Percentiles rank a stretch among this genome's conserved stretches.
These are phyloP conservation scores for Penicilliopsis zonata DNA, from an alignment of 495 filamentous ascomycete species.

Conservation along the genomic window DNA sequence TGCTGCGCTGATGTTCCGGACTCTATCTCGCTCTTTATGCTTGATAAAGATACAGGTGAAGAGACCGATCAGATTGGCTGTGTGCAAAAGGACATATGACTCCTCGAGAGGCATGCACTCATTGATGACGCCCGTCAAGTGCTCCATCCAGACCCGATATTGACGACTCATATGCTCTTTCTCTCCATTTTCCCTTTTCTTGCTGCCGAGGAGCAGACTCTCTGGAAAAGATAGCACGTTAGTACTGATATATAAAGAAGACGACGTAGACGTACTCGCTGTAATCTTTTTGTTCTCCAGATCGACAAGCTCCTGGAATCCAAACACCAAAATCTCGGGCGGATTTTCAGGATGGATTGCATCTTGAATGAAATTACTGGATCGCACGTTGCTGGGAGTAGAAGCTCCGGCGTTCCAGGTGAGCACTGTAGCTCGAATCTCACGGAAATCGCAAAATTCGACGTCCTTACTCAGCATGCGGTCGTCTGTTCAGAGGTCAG, in stretches of 20 bases:
- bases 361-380: conserved; percentile 64
- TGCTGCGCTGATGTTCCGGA: conserved; percentile 62
- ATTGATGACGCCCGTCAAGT: conserved; percentile 67
- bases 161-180: conserved; percentile 95
- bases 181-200: conserved; percentile 81
- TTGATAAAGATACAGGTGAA: conserved; percentile 96
- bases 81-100: conserved; percentile 77
- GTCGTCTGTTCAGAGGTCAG: conserved; percentile 42
- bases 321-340: conserved; percentile 88
- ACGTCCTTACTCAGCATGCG: conserved; percentile 76
- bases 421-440: conserved; percentile 64
- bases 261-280: conserved; percentile 48
- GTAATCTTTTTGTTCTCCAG: conserved; percentile 94
- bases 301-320: conserved; percentile 95
- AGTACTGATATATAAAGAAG: not conserved
- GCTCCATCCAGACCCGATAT: conserved; percentile 91
- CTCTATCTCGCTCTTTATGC: conserved; percentile 56
- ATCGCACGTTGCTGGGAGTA: conserved; percentile 70
- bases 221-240: conserved; percentile 21
- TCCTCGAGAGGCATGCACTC: conserved; percentile 68
- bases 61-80: conserved; percentile 78
- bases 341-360: conserved; percentile 58
- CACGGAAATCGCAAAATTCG: conserved; percentile 73
- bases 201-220: conserved; percentile 50
- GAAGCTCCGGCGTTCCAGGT: conserved; percentile 96